Evolutionary conservation across 176 grass and related monocot genomes (phyloP).

Genomic region (Melocanna baccifera): DNA sequence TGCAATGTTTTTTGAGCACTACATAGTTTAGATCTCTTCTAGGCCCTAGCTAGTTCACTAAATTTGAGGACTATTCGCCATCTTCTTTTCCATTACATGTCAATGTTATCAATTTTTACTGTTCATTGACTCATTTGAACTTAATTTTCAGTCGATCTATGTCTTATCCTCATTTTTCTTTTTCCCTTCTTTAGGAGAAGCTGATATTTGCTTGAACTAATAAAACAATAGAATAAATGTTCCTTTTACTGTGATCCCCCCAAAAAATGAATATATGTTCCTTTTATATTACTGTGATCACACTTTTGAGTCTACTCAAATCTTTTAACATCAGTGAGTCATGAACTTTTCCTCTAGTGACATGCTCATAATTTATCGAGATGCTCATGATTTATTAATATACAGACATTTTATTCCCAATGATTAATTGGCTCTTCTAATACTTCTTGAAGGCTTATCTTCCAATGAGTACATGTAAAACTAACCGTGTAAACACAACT

Average conservation of each 20-base stretch:
- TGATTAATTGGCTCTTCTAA: constrained; percentile 21
- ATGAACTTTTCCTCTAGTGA: background rate
- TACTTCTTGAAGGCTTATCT: constrained; percentile 70
- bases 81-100: background rate
- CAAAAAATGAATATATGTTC: background rate
- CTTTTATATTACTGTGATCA: background rate
- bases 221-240: background rate
- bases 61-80: background rate
- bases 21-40: background rate
- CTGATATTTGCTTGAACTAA: background rate
- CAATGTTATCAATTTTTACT: background rate
- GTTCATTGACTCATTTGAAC: background rate
- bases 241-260: background rate
- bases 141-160: background rate
- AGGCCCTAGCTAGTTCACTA: background rate
- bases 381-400: background rate
- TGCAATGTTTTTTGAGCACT: constrained; percentile 5
- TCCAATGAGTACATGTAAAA: constrained; percentile 37
- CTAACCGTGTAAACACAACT: constrained; percentile 55
- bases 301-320: background rate
- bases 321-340: background rate
- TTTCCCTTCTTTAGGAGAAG: background rate
- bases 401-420: constrained; percentile 7
- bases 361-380: background rate
- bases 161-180: background rate